Evolutionary conservation across 2,329 filamentous ascomycete genomes (phyloP), one percentile per base, ranked within the genome.

Genomic region (Ceratocystis cacaofunesta): DNA sequence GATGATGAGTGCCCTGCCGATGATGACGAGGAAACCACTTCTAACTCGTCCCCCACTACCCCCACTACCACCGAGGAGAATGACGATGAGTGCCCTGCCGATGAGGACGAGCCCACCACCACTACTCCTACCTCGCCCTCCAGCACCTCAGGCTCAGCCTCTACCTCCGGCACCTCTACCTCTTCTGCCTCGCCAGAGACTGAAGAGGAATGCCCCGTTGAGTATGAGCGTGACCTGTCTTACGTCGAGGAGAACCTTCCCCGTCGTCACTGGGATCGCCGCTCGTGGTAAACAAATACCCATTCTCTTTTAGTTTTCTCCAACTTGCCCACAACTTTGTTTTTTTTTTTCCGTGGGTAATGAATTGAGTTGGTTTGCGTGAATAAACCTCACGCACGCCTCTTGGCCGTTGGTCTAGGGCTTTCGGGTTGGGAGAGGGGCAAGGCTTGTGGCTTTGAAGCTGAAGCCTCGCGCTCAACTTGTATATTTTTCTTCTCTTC

Each of bases 191-290:
- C 48, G 36, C n/a, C 48, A 7, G 43, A 44, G 7, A 28, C 36
- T 32, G 63, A 64, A 5, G 62, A 63, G 28, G 41, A 64, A 22
- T 64, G 63, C 30, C 30, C 43, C 3, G 55, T 12, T n/a, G 64
- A 66, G 58, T 66, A 66, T 32, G 61, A 62, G 60, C 64, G 64
- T 25, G 64, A 66, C 58, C 58, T 66, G 43, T 41, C 43, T 32
- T 62, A 25, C 22, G 64, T 66, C 28, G 50, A 64, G 63, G 36
- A 52, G 19, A n/a, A 48, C 30, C 22, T 44, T n/a, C 44, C 48
- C 32, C 64, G 64, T 19, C 58, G 64, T 22, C 64, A 66, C 64
- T 66, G 64, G 64, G 64, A 66, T 41, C 64, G 64, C 36, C 64
- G 64, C 60, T 66, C 64, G 64, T 66, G 64, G 64, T 66, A 66